Base-by-base conservation (phyloP, 108 stramenopile genomes). In the Pinguiococcus pyrenoidosus region DNA sequence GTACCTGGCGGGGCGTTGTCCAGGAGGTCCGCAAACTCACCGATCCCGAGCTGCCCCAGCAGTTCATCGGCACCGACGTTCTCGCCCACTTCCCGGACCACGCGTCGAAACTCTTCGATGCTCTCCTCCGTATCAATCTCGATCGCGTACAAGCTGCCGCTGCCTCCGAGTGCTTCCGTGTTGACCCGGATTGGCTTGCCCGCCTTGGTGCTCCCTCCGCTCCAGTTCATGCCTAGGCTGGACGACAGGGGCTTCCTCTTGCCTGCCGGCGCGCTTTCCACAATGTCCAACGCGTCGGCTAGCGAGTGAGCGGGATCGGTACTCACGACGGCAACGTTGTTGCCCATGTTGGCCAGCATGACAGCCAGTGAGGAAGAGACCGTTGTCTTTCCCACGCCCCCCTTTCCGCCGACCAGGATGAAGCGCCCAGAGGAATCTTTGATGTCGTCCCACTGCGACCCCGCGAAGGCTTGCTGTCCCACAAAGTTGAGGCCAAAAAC, bases 241-340 rank as follows among this genome's bases (percentile, higher is more conserved):
- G n/a, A n/a, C n/a, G n/a, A n/a, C n/a, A n/a, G n/a, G n/a, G n/a
- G n/a, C n/a, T n/a, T n/a, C n/a, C n/a, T n/a, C n/a, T n/a, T n/a
- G n/a, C n/a, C n/a, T n/a, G n/a, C n/a, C n/a, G n/a, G n/a, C n/a
- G n/a, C n/a, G n/a, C n/a, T n/a, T n/a, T n/a, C n/a, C n/a, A n/a
- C 44, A 51, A 54, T 46, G 22, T 60, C 64, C 35, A 60, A 33
- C 7, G 92, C 92, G 73, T 94, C 92, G 1, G 85, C 86, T 37
- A 94, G 53, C 7, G 81, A 83, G 69, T 94, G 92, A 4, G 92
- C 92, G n/a, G 92, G 92, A 51, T 94, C 92, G 1, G 92, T 94
- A 1, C 84, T 86, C n/a, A 94, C 83, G 16, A 94, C 27, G 3
- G 58, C 51, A 9, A 64, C 66, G 23, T 80, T 78, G 44, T 74